Base-by-base conservation (phyloP, 177 flowering plant genomes). In the Vitis hybrid region DNA sequence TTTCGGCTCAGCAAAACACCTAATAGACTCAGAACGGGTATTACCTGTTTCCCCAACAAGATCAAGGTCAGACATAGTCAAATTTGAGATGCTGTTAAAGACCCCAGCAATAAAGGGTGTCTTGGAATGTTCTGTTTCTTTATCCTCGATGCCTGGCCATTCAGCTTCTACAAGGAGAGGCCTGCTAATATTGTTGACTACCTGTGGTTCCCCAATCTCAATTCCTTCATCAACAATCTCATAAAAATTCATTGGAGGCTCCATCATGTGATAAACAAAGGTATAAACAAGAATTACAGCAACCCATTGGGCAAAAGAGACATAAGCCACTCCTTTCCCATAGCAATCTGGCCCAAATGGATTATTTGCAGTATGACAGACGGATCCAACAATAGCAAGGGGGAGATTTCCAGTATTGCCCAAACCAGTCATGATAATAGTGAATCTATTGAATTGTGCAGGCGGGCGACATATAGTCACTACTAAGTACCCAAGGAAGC, bases 261-360 rank as follows among this genome's bases (percentile, higher is more conserved):
- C 97, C 97, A 95, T 93, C 94, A 95, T 95, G 77, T 93, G 99
- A 74, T 93, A 95, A 55, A 95, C 94, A 65, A 91, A 80, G 21
- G 97, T 93, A 60, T 91, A 95, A 21, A 88, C 94, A 56, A 95
- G 88, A 70, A 90, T 85, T 6, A 89, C 93, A 15, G 99, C 78
- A 13, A 90, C 93, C 97, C 99, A 93, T 56, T 90, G 97, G 4
- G 97, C 86, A 68, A 91, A 91, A 7, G 99, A 91, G 6, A 89
- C 89, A 82, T 95, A 93, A 12, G 98, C 88, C 14, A 87, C 80
- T n/a, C 97, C 99, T 10, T 71, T 79, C 0, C 72, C 74, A 27
- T 86, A 79, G 61, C 99, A 95, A 59, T 80, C 65, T 0, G 80
- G 81, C 19, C 99, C 99, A 74, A 93, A 95, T 0, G 89, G 94